phyloP scores from a whole-genome alignment of 2,329 filamentous ascomycete genomes.

The Cytospora piceae region DNA sequence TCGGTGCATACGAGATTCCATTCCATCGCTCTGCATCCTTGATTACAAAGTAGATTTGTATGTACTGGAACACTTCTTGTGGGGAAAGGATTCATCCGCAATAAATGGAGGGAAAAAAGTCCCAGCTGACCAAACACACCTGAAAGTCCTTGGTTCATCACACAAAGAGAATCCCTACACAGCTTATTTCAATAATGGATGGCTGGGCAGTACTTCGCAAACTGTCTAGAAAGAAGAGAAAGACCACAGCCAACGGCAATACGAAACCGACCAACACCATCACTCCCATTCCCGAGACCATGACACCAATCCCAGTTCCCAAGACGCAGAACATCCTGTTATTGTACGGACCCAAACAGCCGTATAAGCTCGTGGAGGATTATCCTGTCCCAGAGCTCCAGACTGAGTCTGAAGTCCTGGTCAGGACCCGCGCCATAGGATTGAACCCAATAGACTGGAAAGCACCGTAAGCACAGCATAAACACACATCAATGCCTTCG shows the following conservation, averaged over 20 bases:
- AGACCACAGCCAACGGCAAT: neutral
- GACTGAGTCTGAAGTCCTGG: conserved; percentile 55
- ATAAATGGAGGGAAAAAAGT: neutral
- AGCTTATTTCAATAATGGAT: conserved; percentile 4
- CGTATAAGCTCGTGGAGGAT: conserved; percentile 36
- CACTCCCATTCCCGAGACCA: conserved; percentile 2
- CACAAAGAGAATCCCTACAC: neutral
- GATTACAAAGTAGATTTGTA: neutral
- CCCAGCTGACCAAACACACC: neutral
- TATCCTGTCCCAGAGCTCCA: conserved; percentile 37
- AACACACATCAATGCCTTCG: neutral
- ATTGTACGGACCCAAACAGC: conserved; percentile 37
- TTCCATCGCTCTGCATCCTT: conserved; percentile 4
- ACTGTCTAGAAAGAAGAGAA: conserved; percentile 23
- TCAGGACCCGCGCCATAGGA: conserved; percentile 68
- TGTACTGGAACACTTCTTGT: neutral
- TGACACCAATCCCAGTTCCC: conserved; percentile 27
- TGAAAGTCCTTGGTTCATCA: neutral
- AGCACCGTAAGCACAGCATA: conserved; percentile 58
- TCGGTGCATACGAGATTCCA: neutral
- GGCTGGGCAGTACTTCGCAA: conserved; percentile 25
- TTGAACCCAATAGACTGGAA: conserved; percentile 81
- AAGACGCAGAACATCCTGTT: conserved; percentile 39
- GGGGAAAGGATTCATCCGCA: neutral
- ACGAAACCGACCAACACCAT: conserved; percentile 3